These are phyloP conservation scores for Candida silvicultrix DNA, from an alignment of 805 yeast species.

Conservation along the genomic window DNA sequence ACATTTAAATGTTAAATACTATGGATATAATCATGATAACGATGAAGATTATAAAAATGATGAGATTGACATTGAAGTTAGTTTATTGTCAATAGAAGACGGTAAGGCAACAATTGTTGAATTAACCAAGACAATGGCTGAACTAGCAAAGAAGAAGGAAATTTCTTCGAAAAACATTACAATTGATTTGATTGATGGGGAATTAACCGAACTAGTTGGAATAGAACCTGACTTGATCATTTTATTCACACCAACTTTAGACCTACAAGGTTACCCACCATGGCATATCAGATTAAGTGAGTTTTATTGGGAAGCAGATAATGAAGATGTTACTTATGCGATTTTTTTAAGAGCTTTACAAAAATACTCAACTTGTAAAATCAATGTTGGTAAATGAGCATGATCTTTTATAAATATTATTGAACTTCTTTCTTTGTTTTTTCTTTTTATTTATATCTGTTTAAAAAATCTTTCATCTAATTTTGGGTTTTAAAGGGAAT, in stretches of 20 bases:
- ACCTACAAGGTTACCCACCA: slow-evolving; percentile 93
- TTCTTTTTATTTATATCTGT: no score
- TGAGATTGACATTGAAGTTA: slow-evolving; percentile 51
- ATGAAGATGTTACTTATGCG: slow-evolving; percentile 71
- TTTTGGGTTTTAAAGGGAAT: background rate
- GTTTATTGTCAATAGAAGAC: slow-evolving; percentile 66
- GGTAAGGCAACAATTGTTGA: slow-evolving; percentile 90
- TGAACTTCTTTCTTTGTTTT: no score
- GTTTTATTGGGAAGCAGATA: slow-evolving; percentile 86
- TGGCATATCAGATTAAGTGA: slow-evolving; percentile 94
- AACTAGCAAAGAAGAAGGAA: slow-evolving; percentile 55
- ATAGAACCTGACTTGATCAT: slow-evolving; percentile 89
- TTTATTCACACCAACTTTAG: slow-evolving; percentile 79
- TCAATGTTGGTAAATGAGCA: slow-evolving; percentile 75
- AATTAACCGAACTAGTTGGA: slow-evolving; percentile 69
- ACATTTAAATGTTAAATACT: slow-evolving; percentile 47
- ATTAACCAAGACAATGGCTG: slow-evolving; percentile 80
- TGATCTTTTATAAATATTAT: no score
- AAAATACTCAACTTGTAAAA: slow-evolving; percentile 71
- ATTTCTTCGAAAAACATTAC: slow-evolving; percentile 62
- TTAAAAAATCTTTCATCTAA: background rate
- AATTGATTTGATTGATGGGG: slow-evolving; percentile 68
- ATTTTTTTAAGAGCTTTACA: slow-evolving; percentile 77
- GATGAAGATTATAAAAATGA: slow-evolving; percentile 25
- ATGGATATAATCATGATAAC: slow-evolving; percentile 30